A percentile compares a stretch with the other conserved stretches of the same genome.
Evolutionary conservation across 805 yeast genomes (phyloP).

Genomic region (Starmerella powellii): DNA sequence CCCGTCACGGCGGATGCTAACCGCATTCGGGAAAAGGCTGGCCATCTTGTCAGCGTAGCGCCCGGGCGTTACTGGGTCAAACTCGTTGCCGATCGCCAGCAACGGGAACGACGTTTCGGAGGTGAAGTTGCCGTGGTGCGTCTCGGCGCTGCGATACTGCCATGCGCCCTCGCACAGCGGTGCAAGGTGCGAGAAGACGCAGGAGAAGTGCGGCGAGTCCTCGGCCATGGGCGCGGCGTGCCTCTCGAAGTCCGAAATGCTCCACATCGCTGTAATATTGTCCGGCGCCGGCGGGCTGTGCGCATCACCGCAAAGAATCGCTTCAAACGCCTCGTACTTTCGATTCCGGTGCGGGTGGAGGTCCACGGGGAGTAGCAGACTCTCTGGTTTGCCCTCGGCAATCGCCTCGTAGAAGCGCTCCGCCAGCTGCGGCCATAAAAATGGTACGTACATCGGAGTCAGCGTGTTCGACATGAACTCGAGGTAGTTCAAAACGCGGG

Average conservation of each 20-base stretch:
- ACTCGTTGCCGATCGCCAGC: slow-evolving; percentile 18
- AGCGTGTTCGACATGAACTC: slow-evolving; percentile 7
- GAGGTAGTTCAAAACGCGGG: slow-evolving; percentile 15
- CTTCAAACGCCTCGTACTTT: background rate
- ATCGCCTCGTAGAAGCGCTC: slow-evolving; percentile 14
- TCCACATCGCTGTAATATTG: slow-evolving; percentile 2
- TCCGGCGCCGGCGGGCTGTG: background rate
- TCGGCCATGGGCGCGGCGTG: background rate
- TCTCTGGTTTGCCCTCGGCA: background rate
- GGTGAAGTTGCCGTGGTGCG: slow-evolving; percentile 5
- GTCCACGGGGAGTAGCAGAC: background rate
- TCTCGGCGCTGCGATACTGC: slow-evolving; percentile 9
- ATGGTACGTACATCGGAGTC: slow-evolving; percentile 16
- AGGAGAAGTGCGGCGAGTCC: slow-evolving; percentile 7
- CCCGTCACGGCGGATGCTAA: slow-evolving; percentile 19
- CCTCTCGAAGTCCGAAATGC: slow-evolving; percentile 3
- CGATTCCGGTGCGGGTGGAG: background rate
- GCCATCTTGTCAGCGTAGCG: slow-evolving; percentile 17
- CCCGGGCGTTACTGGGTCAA: slow-evolving; percentile 23
- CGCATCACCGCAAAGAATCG: slow-evolving; percentile 7
- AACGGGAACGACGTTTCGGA: slow-evolving; percentile 11
- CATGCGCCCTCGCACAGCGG: slow-evolving; percentile 9
- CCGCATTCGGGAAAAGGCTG: slow-evolving; percentile 11
- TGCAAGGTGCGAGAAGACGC: slow-evolving; percentile 3
- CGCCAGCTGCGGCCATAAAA: slow-evolving; percentile 15